Evolutionary conservation across 2,329 filamentous ascomycete genomes (phyloP).

Genomic region (Cytospora leucostoma): DNA sequence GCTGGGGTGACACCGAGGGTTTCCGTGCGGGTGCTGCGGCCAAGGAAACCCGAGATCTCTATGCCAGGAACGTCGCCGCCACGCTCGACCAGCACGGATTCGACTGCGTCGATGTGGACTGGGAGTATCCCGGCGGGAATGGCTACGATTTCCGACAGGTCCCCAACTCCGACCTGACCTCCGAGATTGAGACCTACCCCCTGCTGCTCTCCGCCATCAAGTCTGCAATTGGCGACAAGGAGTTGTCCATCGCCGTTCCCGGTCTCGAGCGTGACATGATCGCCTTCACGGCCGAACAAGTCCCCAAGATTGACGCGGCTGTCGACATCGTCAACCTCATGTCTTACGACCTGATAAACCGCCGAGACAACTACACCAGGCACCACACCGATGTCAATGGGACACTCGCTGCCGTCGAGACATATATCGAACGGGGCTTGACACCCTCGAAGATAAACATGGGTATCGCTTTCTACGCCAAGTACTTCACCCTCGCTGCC

Average conservation of each 20-base stretch:
- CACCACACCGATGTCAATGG: constrained; percentile 66
- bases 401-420: constrained; percentile 56
- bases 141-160: constrained; percentile 68
- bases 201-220: constrained; percentile 61
- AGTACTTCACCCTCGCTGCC: constrained; percentile 59
- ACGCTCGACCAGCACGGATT: constrained; percentile 57
- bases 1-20: constrained; percentile 63
- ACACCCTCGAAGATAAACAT: constrained; percentile 57
- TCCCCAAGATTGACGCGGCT: constrained; percentile 58
- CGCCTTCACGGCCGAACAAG: constrained; percentile 60
- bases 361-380: constrained; percentile 62
- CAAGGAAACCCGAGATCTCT: constrained; percentile 49
- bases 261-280: constrained; percentile 67
- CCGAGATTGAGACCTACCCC: constrained; percentile 66
- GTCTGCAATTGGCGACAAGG: constrained; percentile 57
- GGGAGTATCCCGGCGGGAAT: constrained; percentile 68
- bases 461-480: constrained; percentile 68
- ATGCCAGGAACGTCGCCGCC: constrained; percentile 58
- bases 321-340: constrained; percentile 70
- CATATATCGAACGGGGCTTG: constrained; percentile 60
- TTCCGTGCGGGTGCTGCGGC: constrained; percentile 54
- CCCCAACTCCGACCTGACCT: constrained; percentile 60
- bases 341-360: constrained; percentile 72
- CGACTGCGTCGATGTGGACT: constrained; percentile 67
- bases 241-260: constrained; percentile 69